phyloP scores from a whole-genome alignment of 306 rosid species.

The Cucurbita moschata region DNA sequence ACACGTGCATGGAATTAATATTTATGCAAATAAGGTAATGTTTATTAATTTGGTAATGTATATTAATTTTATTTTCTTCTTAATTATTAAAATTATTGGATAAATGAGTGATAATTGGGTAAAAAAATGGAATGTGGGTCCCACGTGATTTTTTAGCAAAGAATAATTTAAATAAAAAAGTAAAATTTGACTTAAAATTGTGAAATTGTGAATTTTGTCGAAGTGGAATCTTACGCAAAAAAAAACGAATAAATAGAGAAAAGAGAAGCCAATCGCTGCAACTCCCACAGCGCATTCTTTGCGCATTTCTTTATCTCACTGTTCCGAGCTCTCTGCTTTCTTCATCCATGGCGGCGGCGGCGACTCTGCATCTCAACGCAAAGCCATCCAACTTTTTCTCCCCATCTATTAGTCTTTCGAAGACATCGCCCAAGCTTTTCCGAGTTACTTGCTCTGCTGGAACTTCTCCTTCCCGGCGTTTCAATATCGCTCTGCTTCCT shows the following conservation, averaged over 20 bases:
- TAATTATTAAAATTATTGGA: too few species aligned
- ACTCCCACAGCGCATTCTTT: too few species aligned
- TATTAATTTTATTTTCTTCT: too few species aligned
- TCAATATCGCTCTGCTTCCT: slow-evolving; percentile 62
- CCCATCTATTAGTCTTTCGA: slow-evolving; percentile 6
- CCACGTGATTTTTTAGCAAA: too few species aligned
- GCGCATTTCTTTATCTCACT: neutral
- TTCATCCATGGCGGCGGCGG: slow-evolving; percentile 32
- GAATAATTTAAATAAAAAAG: too few species aligned
- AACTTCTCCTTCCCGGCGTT: slow-evolving; percentile 31
- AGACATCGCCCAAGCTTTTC: slow-evolving; percentile 1
- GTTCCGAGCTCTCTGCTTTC: neutral
- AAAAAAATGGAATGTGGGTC: too few species aligned
- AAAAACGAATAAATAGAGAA: neutral
- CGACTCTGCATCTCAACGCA: slow-evolving; percentile 19
- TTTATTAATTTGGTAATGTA: too few species aligned
- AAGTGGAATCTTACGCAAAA: neutral
- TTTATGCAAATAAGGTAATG: too few species aligned
- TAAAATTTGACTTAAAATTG: too few species aligned
- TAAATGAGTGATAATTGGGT: too few species aligned
- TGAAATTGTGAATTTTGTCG: neutral
- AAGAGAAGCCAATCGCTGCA: neutral
- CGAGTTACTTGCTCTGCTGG: slow-evolving; percentile 34
- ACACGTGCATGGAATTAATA: too few species aligned
- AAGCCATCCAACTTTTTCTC: slow-evolving; percentile 7